Conservation (phyloP, 1,284 basidiomycete species). For the Marasmius oreades region DNA sequence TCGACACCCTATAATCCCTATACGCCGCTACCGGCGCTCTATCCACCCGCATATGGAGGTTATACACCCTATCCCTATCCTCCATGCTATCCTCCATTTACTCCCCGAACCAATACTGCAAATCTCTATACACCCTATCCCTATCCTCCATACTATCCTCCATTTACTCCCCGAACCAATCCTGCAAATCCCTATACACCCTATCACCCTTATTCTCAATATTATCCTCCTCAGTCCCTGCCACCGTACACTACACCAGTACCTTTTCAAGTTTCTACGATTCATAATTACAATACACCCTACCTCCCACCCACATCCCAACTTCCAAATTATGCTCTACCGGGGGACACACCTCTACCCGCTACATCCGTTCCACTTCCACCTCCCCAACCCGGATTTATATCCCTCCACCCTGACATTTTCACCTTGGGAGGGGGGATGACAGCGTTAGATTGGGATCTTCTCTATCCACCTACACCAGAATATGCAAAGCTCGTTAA, state of each 20-base stretch:
- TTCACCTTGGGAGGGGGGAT: not conserved
- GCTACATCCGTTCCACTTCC: not conserved
- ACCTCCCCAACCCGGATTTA: not conserved
- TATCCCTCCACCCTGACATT: not conserved
- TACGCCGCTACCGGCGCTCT: not conserved
- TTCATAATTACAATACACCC: not conserved
- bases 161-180: not conserved
- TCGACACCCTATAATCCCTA: not conserved
- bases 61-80: not conserved
- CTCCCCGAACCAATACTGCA: not conserved
- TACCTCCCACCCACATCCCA: not conserved
- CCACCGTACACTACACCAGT: not conserved
- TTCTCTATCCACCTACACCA: not conserved
- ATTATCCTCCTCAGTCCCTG: too few species aligned
- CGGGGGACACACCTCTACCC: not conserved
- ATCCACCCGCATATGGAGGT: not conserved
- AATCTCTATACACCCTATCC: not conserved
- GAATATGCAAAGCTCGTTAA: not conserved
- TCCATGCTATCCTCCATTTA: not conserved
- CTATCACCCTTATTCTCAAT: too few species aligned
- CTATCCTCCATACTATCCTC: not conserved
- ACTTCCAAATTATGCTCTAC: not conserved
- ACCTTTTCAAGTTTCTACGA: not conserved
- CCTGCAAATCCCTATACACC: not conserved
- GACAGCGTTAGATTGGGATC: not conserved